phyloP scores from a whole-genome alignment of 2,329 filamentous ascomycete genomes.

The Akanthomyces dipterigenus region DNA sequence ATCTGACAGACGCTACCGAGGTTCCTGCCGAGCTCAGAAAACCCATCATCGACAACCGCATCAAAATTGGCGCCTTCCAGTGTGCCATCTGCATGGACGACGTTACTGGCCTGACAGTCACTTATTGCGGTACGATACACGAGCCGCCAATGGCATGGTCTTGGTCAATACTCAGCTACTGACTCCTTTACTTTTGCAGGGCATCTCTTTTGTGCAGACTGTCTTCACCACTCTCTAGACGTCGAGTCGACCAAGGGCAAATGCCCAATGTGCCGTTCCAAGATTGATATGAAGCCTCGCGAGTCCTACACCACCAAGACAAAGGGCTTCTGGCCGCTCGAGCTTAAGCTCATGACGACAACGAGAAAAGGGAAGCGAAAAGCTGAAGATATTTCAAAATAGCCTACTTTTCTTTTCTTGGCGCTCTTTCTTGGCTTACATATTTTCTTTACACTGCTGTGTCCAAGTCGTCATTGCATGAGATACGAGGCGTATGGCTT shows the following conservation, averaged over 20 bases:
- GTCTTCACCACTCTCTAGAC: conserved; percentile 53
- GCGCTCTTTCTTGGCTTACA: not conserved
- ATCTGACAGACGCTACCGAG: conserved; percentile 31
- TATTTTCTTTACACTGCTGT: not conserved
- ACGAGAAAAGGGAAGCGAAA: conserved; percentile 44
- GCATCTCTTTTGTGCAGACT: conserved; percentile 58
- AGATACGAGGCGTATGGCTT: not conserved
- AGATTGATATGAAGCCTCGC: conserved; percentile 43
- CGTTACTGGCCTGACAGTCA: conserved; percentile 51
- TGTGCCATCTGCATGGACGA: conserved; percentile 65
- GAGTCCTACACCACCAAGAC: conserved; percentile 36
- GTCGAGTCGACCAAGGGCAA: conserved; percentile 49
- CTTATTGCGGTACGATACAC: conserved; percentile 53
- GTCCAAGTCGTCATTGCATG: not conserved
- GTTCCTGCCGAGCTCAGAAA: conserved; percentile 37
- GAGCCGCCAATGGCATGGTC: too few relatives aligned
- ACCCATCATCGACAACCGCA: conserved; percentile 40
- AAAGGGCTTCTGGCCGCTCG: conserved; percentile 51
- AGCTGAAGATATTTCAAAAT: conserved; percentile 23
- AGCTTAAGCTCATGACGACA: conserved; percentile 55
- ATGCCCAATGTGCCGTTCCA: conserved; percentile 58
- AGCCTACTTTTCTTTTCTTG: not conserved
- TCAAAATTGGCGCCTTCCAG: conserved; percentile 51
- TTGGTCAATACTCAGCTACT: not conserved
- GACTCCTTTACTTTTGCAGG: conserved; percentile 32